A percentile compares a stretch with the other conserved stretches of the same genome.
phyloP scores from a whole-genome alignment of 352 stramenopile species.

The Hyphochytrium catenoides region DNA sequence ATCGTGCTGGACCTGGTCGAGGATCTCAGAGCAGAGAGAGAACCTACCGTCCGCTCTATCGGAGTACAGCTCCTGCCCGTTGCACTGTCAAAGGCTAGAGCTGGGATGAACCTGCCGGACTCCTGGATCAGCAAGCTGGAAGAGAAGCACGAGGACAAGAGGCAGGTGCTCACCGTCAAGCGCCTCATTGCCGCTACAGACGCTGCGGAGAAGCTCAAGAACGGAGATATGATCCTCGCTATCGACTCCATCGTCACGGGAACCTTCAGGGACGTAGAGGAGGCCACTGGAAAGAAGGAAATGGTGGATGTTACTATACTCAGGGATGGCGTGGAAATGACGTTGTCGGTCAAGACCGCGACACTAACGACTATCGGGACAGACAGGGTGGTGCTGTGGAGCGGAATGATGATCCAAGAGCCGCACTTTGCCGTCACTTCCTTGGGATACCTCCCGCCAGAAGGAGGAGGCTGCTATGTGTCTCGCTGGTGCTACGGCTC shows the following conservation, averaged over 20 bases:
- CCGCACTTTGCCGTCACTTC: slow-evolving; percentile 58
- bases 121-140: slow-evolving; percentile 58
- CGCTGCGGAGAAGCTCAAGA: slow-evolving; percentile 32
- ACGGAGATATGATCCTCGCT: slow-evolving; percentile 52
- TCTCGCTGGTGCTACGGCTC: slow-evolving; percentile 71
- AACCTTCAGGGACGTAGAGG: slow-evolving; percentile 48
- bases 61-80: slow-evolving; percentile 48
- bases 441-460: slow-evolving; percentile 54
- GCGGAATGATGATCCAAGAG: slow-evolving; percentile 65
- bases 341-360: slow-evolving; percentile 25
- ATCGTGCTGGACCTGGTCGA: slow-evolving; percentile 37
- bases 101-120: slow-evolving; percentile 47
- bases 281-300: slow-evolving; percentile 16
- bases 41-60: slow-evolving; percentile 27
- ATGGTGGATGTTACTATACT: slow-evolving; percentile 39
- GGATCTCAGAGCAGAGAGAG: slow-evolving; percentile 19
- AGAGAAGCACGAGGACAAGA: slow-evolving; percentile 40
- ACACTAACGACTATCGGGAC: slow-evolving; percentile 49
- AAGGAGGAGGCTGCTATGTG: slow-evolving; percentile 57
- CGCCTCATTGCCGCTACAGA: slow-evolving; percentile 34
- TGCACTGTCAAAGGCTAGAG: slow-evolving; percentile 51
- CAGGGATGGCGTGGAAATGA: slow-evolving; percentile 36
- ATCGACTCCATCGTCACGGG: slow-evolving; percentile 44
- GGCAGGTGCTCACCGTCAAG: slow-evolving; percentile 61
- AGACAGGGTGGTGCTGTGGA: slow-evolving; percentile 66